Evolutionary conservation across 352 stramenopile species (phyloP), one percentile per base, ranked within the genome.

Genomic region (Pythium grandisporangium): DNA sequence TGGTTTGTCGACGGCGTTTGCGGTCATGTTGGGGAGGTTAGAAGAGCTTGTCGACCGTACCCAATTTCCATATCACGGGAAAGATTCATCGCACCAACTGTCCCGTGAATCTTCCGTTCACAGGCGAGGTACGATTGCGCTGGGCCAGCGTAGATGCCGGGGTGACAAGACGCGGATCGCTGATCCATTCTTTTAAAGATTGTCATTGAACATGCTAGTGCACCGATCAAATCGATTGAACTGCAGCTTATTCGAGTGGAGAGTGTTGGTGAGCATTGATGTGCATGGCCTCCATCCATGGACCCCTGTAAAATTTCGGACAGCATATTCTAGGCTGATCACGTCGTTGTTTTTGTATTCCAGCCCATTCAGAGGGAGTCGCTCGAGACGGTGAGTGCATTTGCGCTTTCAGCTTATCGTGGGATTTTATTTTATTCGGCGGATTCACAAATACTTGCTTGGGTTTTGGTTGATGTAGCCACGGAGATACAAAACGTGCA

Each of bases 401-500:
- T 17, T 24, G 11, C 0, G 20, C 37, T 24, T n/a, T 13, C 40
- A 19, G 22, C 20, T 16, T 5, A 23, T n/a, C 13, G 21, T 37
- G 21, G 14, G 35, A 12, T 27, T 24, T 14, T 2, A 21, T 20
- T 16, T n/a, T n/a, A n/a, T n/a, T n/a, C n/a, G n/a, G n/a, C n/a
- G n/a, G n/a, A n/a, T n/a, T n/a, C n/a, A n/a, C n/a, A 33, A 16
- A 27, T 4, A 33, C 22, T 37, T 12, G 25, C 32, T 2, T 42
- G 7, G 3, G 13, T 6, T 30, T 14, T 41, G 20, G 26, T 32
- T 32, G 21, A 37, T 14, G 5, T 36, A 92, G 84, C 88, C 17
- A 97, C 90, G 4, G 90, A 97, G 62, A 95, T 97, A 45, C 88
- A 97, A 45, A 96, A 93, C 58, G 79, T 96, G 22, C 88, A 97